Evolutionary conservation across 2,329 filamentous ascomycete species (phyloP).

Genomic region (Pseudocercospora macadamiae): DNA sequence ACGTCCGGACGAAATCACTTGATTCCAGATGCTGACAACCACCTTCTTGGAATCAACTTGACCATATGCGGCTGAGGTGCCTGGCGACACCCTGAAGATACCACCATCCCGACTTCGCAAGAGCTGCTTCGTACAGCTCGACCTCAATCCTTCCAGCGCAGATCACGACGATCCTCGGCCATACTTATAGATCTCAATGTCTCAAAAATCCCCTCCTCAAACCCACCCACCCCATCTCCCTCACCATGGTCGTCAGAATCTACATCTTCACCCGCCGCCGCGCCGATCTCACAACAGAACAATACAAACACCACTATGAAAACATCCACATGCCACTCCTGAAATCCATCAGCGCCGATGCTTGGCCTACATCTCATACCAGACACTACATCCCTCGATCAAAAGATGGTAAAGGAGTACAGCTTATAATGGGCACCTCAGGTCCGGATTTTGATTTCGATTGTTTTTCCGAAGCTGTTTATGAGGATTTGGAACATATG

Average conservation of each 20-base stretch:
- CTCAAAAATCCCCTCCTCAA: no score
- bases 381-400: background rate
- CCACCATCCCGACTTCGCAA: no score
- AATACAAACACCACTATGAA: background rate
- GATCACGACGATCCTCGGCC: no score
- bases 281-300: background rate
- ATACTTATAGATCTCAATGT: no score
- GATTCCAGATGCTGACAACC: no score
- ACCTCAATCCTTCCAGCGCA: no score
- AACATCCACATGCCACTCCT: background rate
- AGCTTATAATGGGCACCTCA: background rate
- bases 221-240: no score
- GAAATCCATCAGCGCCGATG: background rate
- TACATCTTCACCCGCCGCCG: background rate
- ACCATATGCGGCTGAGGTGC: no score
- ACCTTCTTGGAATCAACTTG: no score
- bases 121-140: no score
- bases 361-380: background rate
- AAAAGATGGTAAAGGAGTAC: background rate
- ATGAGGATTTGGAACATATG: background rate
- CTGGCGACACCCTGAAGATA: no score
- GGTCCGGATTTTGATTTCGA: background rate
- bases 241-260: background rate
- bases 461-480: background rate
- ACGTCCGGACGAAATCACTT: no score